phyloP scores from a whole-genome alignment of 2,329 filamentous ascomycete species.

The Phialophora tarda region DNA sequence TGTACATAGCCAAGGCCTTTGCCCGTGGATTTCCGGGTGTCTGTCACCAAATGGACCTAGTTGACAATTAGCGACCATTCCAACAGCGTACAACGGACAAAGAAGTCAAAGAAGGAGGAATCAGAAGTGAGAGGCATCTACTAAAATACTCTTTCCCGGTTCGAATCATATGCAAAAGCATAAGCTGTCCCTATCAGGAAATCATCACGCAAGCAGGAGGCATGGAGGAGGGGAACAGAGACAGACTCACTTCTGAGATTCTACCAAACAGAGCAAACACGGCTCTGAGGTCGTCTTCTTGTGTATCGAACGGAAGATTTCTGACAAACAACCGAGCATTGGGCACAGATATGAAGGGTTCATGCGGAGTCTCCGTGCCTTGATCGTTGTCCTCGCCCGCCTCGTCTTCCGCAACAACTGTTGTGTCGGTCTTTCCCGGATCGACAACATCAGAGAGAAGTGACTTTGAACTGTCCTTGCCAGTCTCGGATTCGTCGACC shows the following conservation, averaged over 20 bases:
- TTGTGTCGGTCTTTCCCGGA: conserved; percentile 37
- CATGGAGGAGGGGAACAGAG: conserved; percentile 31
- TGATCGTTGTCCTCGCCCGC: conserved; percentile 33
- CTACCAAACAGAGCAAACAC: conserved; percentile 74
- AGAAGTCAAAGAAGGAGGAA: conserved; percentile 42
- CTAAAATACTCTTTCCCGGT: conserved; percentile 97
- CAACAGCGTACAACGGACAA: conserved; percentile 31
- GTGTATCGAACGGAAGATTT: conserved; percentile 82
- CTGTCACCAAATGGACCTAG: conserved; percentile 85
- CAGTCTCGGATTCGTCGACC: conserved; percentile 71
- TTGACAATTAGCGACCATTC: conserved; percentile 50
- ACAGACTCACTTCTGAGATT: conserved; percentile 80
- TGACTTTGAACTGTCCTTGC: neutral
- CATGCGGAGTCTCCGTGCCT: conserved; percentile 24
- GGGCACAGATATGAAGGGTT: conserved; percentile 47
- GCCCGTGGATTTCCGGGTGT: conserved; percentile 69
- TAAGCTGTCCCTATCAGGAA: conserved; percentile 99
- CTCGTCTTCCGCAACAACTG: conserved; percentile 24
- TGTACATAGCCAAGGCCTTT: conserved; percentile 93
- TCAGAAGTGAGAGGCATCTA: conserved; percentile 98
- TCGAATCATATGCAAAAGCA: conserved; percentile 89
- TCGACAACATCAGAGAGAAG: conserved; percentile 28
- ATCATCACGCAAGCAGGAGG: conserved; percentile 76
- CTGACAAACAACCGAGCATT: conserved; percentile 82
- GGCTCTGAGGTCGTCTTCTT: conserved; percentile 74